Percentiles rank a stretch among this genome's conserved stretches.
Conservation (phyloP, 2,329 filamentous ascomycete species). For the Apiospora koreana region DNA sequence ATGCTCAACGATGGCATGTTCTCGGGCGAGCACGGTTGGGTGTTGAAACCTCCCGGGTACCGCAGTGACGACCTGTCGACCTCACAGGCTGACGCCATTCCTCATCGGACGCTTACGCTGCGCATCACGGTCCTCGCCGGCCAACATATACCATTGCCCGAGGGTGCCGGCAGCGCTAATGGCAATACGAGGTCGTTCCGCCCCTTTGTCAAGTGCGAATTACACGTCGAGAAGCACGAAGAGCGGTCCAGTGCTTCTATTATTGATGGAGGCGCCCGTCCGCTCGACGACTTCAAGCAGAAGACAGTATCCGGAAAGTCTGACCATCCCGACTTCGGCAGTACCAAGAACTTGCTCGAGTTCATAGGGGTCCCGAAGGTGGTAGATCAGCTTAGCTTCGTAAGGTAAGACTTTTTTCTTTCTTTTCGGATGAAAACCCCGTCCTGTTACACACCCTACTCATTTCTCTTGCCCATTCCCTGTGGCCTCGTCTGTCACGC, state of each 20-base stretch:
- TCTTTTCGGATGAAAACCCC: not conserved
- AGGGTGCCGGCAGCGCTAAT: slow-evolving; percentile 46
- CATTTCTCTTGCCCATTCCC: slow-evolving; percentile 13
- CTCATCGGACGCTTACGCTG: slow-evolving; percentile 62
- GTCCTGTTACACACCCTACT: slow-evolving; percentile 1
- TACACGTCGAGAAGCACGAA: slow-evolving; percentile 72
- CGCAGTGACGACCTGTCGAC: slow-evolving; percentile 47
- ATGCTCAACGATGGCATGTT: slow-evolving; percentile 99
- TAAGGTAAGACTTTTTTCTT: slow-evolving; percentile 57
- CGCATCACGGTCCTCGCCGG: slow-evolving; percentile 74
- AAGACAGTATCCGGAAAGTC: slow-evolving; percentile 57
- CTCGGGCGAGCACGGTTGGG: slow-evolving; percentile 79
- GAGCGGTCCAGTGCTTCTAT: slow-evolving; percentile 30
- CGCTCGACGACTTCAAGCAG: slow-evolving; percentile 61
- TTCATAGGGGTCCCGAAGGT: slow-evolving; percentile 62
- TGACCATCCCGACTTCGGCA: slow-evolving; percentile 64
- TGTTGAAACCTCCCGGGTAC: slow-evolving; percentile 79
- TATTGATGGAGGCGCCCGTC: slow-evolving; percentile 44
- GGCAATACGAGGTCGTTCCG: slow-evolving; percentile 58
- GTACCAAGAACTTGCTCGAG: slow-evolving; percentile 50
- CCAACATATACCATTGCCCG: slow-evolving; percentile 68
- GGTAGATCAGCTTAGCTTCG: slow-evolving; percentile 70
- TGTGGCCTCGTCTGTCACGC: slow-evolving; percentile 15
- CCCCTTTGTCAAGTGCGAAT: slow-evolving; percentile 75
- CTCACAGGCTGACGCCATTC: slow-evolving; percentile 46